These are phyloP conservation scores for Teratosphaeria pseudoeucalypti DNA, from an alignment of 2,329 filamentous ascomycete species.

Conservation along the genomic window DNA sequence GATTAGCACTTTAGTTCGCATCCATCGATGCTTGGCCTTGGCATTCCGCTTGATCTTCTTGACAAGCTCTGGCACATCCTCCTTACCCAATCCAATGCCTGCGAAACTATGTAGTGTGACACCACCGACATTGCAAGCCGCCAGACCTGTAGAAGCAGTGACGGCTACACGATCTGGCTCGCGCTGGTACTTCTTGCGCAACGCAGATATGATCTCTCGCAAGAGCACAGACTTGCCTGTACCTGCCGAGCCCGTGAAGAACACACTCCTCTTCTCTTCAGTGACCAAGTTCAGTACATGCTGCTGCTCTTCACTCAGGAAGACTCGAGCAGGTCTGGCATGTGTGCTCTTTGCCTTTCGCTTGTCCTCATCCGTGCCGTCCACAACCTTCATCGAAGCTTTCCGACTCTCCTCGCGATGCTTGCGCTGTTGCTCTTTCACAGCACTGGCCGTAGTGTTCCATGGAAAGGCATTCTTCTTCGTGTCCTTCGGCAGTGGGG, in stretches of 20 bases:
- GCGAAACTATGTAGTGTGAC: slow-evolving; percentile 93
- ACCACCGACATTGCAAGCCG: slow-evolving; percentile 92
- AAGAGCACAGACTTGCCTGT: slow-evolving; percentile 96
- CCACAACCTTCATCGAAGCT: slow-evolving; percentile 36
- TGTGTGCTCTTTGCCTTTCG: slow-evolving; percentile 36
- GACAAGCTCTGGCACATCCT: slow-evolving; percentile 65
- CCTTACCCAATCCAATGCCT: slow-evolving; percentile 90
- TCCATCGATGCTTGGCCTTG: slow-evolving; percentile 82
- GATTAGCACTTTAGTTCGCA: slow-evolving; percentile 75
- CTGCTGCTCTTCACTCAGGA: slow-evolving; percentile 76
- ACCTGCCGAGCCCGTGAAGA: slow-evolving; percentile 90
- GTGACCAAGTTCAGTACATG: slow-evolving; percentile 76
- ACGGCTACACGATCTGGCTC: slow-evolving; percentile 82
- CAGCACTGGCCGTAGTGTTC: slow-evolving; percentile 62
- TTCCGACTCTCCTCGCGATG: slow-evolving; percentile 54
- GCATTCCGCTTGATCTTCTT: slow-evolving; percentile 84
- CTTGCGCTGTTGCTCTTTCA: slow-evolving; percentile 69
- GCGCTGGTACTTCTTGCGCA: slow-evolving; percentile 64
- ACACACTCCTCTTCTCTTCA: slow-evolving; percentile 73
- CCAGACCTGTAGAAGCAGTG: slow-evolving; percentile 89
- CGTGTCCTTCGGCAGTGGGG: not conserved
- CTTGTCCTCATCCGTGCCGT: slow-evolving; percentile 37
- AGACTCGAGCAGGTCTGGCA: slow-evolving; percentile 46
- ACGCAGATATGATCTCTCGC: slow-evolving; percentile 72
- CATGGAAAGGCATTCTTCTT: slow-evolving; percentile 43